Conservation (phyloP, 495 filamentous ascomycete species). For the Tuber borchii region DNA sequence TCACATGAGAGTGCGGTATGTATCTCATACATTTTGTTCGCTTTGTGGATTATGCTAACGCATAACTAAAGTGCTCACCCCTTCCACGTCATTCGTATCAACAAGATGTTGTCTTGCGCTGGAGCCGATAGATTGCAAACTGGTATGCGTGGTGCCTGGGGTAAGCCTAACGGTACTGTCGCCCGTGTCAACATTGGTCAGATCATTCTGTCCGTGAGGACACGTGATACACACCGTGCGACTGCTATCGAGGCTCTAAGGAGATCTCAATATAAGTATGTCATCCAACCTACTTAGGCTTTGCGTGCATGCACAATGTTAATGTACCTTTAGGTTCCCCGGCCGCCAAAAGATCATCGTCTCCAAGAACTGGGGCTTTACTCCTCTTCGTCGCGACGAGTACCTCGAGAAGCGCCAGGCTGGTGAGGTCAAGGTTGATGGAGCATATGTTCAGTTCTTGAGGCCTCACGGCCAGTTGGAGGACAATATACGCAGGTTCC, state of each 20-base stretch:
- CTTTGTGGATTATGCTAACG: conserved; percentile 8
- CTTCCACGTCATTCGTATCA: conserved; percentile 99
- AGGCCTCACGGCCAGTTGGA: conserved; percentile 77
- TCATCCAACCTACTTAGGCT: not conserved
- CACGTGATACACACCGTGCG: conserved; percentile 83
- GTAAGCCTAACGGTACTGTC: conserved; percentile 95
- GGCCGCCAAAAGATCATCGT: conserved; percentile 99
- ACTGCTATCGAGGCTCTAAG: conserved; percentile 96
- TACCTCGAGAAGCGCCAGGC: conserved; percentile 85
- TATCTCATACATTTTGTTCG: not conserved
- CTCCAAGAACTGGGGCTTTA: conserved; percentile 99
- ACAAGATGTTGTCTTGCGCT: conserved; percentile 99
- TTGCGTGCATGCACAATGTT: not conserved
- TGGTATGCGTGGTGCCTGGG: conserved; percentile 99
- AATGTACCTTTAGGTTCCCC: conserved; percentile 57
- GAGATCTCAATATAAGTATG: conserved; percentile 90
- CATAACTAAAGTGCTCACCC: conserved; percentile 69
- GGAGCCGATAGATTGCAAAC: conserved; percentile 99
- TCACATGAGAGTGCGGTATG: conserved; percentile 79
- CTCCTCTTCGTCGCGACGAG: conserved; percentile 90
- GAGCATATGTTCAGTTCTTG: conserved; percentile 98
- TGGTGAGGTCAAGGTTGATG: conserved; percentile 85
- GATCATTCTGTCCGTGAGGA: conserved; percentile 92
- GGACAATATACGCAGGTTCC: conserved; percentile 87
- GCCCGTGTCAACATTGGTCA: conserved; percentile 99